A percentile compares a stretch with the other conserved stretches of the same genome.
Evolutionary conservation across 2,329 filamentous ascomycete genomes (phyloP).

Genomic region (Pestalotiopsis sp.): DNA sequence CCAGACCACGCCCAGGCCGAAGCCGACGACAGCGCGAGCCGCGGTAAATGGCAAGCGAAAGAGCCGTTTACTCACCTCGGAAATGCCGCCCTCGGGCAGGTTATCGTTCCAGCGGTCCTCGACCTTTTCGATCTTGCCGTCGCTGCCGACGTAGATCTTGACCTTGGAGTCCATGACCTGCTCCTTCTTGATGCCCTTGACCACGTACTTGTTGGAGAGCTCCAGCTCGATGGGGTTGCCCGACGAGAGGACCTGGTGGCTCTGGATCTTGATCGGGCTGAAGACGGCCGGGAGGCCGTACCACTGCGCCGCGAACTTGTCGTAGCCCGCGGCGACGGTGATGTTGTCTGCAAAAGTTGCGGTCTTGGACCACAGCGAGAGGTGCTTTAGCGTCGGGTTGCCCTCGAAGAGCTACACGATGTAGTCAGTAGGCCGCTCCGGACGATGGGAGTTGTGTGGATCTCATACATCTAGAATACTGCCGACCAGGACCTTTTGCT

Average conservation of each 20-base stretch:
- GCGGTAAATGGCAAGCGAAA: background rate
- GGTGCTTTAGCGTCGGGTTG: slow-evolving; percentile 58
- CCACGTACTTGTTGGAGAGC: slow-evolving; percentile 37
- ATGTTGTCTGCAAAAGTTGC: slow-evolving; percentile 45
- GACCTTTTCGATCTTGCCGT: slow-evolving; percentile 37
- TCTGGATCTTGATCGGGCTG: slow-evolving; percentile 56
- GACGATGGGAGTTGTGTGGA: too few relatives aligned
- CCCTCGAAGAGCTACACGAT: slow-evolving; percentile 57
- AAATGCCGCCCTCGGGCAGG: slow-evolving; percentile 35
- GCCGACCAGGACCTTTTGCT: slow-evolving; percentile 58
- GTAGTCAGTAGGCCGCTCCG: background rate
- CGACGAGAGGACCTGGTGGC: slow-evolving; percentile 52
- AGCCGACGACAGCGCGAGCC: background rate
- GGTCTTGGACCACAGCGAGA: slow-evolving; percentile 60
- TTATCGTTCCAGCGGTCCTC: slow-evolving; percentile 40
- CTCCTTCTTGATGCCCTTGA: slow-evolving; percentile 35
- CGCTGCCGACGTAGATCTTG: slow-evolving; percentile 32
- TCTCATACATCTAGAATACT: slow-evolving; percentile 56
- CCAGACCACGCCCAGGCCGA: slow-evolving; percentile 15
- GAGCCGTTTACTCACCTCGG: slow-evolving; percentile 31
- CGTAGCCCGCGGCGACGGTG: slow-evolving; percentile 5
- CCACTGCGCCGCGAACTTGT: slow-evolving; percentile 45
- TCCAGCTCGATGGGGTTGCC: slow-evolving; percentile 64
- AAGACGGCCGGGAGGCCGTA: slow-evolving; percentile 64
- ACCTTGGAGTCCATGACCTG: slow-evolving; percentile 35